These are phyloP conservation scores for Solanum bulbocastanum DNA, from an alignment of 257 asterid species.

Conservation along the genomic window DNA sequence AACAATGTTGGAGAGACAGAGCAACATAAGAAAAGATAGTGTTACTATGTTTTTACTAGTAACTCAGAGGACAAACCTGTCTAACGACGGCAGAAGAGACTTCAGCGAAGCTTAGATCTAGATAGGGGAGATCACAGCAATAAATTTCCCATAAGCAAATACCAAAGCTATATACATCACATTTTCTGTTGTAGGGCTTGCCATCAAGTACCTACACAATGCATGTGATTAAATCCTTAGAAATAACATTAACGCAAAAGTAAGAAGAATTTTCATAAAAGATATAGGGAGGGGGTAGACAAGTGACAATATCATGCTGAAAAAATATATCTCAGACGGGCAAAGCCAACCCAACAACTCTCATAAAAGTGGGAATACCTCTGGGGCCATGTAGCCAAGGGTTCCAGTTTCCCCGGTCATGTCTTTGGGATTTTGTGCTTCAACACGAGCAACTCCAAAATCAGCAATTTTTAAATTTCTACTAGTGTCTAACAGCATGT, in stretches of 20 bases:
- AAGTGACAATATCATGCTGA: neutral
- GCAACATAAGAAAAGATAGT: neutral
- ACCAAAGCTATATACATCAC: constrained; percentile 93
- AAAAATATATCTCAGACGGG: neutral
- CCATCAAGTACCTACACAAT: constrained; percentile 75
- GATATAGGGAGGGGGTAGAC: neutral
- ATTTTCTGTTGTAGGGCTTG: constrained; percentile 88
- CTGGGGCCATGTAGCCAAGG: constrained; percentile 97
- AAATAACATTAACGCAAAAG: neutral
- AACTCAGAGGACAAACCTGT: constrained; percentile 38
- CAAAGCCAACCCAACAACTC: neutral
- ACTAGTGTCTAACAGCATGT: constrained; percentile 61
- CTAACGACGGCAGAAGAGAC: constrained; percentile 92
- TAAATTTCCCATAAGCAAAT: constrained; percentile 90
- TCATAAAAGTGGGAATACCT: constrained; percentile 31
- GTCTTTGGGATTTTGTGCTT: constrained; percentile 88
- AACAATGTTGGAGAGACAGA: neutral
- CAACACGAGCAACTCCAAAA: constrained; percentile 97
- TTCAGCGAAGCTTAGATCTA: constrained; percentile 80
- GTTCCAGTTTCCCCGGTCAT: constrained; percentile 99
- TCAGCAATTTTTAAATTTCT: constrained; percentile 76
- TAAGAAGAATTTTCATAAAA: neutral
- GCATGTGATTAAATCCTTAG: neutral
- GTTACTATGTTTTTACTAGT: neutral
- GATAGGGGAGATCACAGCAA: constrained; percentile 87